phyloP scores from a whole-genome alignment of 2,329 filamentous ascomycete genomes.

The Ceratocystiopsis minuta region DNA sequence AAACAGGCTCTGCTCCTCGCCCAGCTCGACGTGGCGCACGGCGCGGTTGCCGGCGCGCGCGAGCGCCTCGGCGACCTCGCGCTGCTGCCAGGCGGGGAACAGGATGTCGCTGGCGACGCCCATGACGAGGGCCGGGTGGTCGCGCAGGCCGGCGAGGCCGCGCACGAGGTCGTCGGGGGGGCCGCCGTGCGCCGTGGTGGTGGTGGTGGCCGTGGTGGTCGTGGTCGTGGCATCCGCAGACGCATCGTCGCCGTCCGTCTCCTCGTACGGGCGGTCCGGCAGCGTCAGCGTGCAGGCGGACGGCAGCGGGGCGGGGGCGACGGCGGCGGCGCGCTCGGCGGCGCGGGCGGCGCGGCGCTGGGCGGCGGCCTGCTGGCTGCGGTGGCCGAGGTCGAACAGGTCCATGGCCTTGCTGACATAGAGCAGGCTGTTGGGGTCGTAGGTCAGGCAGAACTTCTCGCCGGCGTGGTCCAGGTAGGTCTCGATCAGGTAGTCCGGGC shows the following conservation, averaged over 20 bases:
- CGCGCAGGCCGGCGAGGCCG: conserved; percentile 52
- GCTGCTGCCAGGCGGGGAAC: conserved; percentile 96
- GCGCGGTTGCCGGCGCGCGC: conserved; percentile 57
- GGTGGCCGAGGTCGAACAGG: conserved; percentile 72
- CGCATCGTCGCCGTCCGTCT: conserved; percentile 30
- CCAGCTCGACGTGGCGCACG: conserved; percentile 78
- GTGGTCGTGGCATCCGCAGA: conserved; percentile 7
- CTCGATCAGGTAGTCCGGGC: conserved; percentile 92
- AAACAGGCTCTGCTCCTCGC: conserved; percentile 85
- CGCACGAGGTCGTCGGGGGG: conserved; percentile 65
- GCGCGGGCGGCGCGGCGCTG: conserved; percentile 28
- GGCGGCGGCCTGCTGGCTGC: conserved; percentile 46
- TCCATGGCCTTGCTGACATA: conserved; percentile 99
- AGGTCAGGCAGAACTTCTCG: conserved; percentile 94
- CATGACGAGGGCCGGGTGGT: conserved; percentile 73
- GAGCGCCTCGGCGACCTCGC: conserved; percentile 76
- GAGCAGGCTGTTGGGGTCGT: conserved; percentile 85
- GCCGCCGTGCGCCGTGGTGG: conserved; percentile 3
- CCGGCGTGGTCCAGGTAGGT: conserved; percentile 96
- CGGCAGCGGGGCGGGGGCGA: conserved; percentile 42
- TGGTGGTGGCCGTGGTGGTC: conserved; percentile 5
- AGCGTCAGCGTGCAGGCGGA: conserved; percentile 57
- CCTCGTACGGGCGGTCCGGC: conserved; percentile 69
- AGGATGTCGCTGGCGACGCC: conserved; percentile 91
- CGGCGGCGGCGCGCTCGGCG: conserved; percentile 43